Percentiles rank a stretch among this genome's conserved stretches.
phyloP scores from a whole-genome alignment of 306 rosid genomes.

The Glycyrrhiza uralensis region DNA sequence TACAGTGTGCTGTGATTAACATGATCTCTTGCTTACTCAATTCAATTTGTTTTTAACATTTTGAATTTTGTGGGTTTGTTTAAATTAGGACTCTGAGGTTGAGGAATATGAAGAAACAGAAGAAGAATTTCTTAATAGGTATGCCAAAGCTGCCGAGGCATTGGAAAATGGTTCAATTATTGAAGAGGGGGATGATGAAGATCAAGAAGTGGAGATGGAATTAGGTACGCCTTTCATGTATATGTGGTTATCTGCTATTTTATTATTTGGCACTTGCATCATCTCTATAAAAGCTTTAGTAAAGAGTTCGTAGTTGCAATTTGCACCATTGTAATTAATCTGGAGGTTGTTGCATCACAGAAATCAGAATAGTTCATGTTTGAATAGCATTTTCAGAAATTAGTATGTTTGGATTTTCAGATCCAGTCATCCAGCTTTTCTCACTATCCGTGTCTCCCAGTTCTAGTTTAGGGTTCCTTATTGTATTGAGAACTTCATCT shows the following conservation, averaged over 20 bases:
- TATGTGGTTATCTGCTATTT: not conserved
- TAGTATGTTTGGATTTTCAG: not conserved
- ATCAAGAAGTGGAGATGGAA: slow-evolving; percentile 61
- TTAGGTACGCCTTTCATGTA: slow-evolving; percentile 43
- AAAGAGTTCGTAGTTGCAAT: not conserved
- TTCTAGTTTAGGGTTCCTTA: slow-evolving; percentile 19
- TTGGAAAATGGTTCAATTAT: slow-evolving; percentile 64
- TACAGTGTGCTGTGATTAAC: not conserved
- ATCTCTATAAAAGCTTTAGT: not conserved
- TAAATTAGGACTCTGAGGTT: slow-evolving; percentile 66
- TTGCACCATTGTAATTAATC: not conserved
- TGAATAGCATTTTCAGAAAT: not conserved
- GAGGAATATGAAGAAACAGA: slow-evolving; percentile 84
- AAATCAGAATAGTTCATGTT: not conserved
- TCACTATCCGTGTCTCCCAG: not conserved
- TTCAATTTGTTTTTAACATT: not conserved
- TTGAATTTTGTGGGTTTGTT: slow-evolving; percentile 2
- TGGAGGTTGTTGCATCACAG: not conserved
- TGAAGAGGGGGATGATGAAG: slow-evolving; percentile 77
- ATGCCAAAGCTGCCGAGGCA: slow-evolving; percentile 77
- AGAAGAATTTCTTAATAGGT: slow-evolving; percentile 75
- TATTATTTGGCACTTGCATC: not conserved
- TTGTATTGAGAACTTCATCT: slow-evolving; percentile 18
- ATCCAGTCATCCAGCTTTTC: not conserved
- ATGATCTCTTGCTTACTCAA: not conserved